Conservation (phyloP, 2,329 filamentous ascomycete genomes). For the Teratosphaeria gauchensis region DNA sequence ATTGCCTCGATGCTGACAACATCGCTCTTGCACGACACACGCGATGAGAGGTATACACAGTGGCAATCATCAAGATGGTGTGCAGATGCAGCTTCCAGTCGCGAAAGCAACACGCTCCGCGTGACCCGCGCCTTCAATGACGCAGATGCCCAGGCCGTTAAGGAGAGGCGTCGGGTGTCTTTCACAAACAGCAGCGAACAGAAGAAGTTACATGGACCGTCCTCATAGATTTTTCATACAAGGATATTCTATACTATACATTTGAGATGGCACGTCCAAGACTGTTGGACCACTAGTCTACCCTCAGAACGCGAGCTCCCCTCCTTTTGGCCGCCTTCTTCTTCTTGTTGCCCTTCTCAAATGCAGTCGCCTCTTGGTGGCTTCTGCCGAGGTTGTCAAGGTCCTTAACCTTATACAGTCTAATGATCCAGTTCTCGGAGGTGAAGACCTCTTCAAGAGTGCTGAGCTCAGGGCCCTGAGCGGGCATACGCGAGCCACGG, state of each 20-base stretch:
- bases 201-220: neutral
- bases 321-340: constrained; percentile 66
- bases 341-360: constrained; percentile 74
- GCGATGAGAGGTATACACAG: neutral
- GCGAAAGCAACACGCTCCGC: neutral
- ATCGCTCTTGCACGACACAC: neutral
- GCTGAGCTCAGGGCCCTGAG: constrained; percentile 73
- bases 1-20: constrained; percentile 23
- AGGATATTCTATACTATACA: neutral
- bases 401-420: constrained; percentile 99
- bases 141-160: too few relatives aligned
- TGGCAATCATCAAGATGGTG: neutral
- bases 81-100: neutral
- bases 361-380: constrained; percentile 59
- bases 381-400: constrained; percentile 92
- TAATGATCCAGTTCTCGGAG: constrained; percentile 99
- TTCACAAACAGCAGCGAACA: too few relatives aligned
- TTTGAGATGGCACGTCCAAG: neutral
- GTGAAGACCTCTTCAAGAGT: constrained; percentile 95
- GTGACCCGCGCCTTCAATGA: neutral
- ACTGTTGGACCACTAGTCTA: constrained; percentile 44
- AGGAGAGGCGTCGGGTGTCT: too few relatives aligned
- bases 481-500: constrained; percentile 69
- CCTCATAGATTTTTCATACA: neutral
- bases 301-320: constrained; percentile 60